phyloP scores from a whole-genome alignment of 331 rosid species.

The Malus hybrid region DNA sequence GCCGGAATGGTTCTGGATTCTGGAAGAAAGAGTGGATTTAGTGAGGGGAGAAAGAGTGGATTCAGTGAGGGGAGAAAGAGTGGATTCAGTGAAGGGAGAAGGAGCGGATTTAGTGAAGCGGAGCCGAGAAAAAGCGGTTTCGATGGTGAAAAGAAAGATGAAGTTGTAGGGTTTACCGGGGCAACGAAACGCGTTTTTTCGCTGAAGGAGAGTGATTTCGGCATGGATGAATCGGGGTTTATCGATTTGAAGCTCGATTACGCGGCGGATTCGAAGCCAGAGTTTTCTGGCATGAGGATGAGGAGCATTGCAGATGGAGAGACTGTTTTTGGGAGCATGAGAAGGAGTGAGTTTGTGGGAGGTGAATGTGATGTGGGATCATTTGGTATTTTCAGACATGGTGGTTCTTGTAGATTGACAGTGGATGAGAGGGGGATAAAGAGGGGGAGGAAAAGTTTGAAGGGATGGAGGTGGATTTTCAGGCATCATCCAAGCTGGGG shows the following conservation, averaged over 20 bases:
- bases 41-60: conserved; percentile 22
- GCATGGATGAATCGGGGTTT: conserved; percentile 79
- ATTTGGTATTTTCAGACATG: conserved; percentile 25
- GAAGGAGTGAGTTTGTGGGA: conserved; percentile 35
- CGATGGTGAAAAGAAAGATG: conserved; percentile 36
- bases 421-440: conserved; percentile 69
- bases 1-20: conserved; percentile 62
- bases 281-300: conserved; percentile 36
- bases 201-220: conserved; percentile 83
- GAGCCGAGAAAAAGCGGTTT: background rate
- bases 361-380: conserved; percentile 32
- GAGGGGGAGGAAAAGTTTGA: conserved; percentile 66
- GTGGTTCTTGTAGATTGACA: conserved; percentile 84
- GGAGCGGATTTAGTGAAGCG: conserved; percentile 17
- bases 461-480: conserved; percentile 91
- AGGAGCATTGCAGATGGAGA: conserved; percentile 16
- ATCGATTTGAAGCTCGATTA: conserved; percentile 88
- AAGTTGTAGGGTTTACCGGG: conserved; percentile 27
- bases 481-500: conserved; percentile 57
- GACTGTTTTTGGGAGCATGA: conserved; percentile 51
- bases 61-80: conserved; percentile 62
- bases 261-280: conserved; percentile 52
- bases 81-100: conserved; percentile 41
- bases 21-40: conserved; percentile 67
- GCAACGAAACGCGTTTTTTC: conserved; percentile 70